Percentiles rank a stretch among this genome's conserved stretches.
Conservation (phyloP, 805 yeast genomes). For the Saturnispora ahearnii region DNA sequence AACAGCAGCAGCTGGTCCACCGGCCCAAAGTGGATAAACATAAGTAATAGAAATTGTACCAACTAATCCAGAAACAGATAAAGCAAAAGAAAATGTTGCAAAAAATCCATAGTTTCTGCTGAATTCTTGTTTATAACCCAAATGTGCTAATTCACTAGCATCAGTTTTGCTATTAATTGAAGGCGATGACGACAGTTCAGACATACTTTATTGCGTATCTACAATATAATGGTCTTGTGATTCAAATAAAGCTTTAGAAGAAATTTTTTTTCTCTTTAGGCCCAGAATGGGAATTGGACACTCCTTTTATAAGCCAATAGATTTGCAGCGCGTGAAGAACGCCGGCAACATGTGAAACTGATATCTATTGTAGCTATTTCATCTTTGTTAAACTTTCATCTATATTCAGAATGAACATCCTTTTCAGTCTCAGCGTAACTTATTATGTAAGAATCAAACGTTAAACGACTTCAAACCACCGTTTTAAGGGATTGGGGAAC, state of each 20-base stretch:
- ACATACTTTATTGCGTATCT: constrained; percentile 7
- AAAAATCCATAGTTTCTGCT: constrained; percentile 47
- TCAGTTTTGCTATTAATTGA: constrained; percentile 13
- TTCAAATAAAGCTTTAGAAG: not conserved
- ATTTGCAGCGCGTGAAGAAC: not conserved
- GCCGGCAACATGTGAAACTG: not conserved
- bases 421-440: not conserved
- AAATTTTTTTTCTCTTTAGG: not conserved
- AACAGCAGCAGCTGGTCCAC: constrained; percentile 55
- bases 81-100: constrained; percentile 57
- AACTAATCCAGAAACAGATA: constrained; percentile 55
- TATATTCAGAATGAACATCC: not conserved
- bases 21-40: constrained; percentile 37
- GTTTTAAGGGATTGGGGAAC: not conserved
- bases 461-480: not conserved
- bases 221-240: not conserved
- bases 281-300: not conserved
- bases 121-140: constrained; percentile 58
- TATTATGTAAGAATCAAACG: not conserved
- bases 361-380: not conserved
- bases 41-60: constrained; percentile 54
- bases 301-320: not conserved
- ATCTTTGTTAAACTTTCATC: not conserved
- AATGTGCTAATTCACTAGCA: constrained; percentile 28
- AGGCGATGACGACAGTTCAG: not conserved